These are phyloP conservation scores for Sarcodon sp. DNA, from an alignment of 768 basidiomycete species.

Conservation along the genomic window DNA sequence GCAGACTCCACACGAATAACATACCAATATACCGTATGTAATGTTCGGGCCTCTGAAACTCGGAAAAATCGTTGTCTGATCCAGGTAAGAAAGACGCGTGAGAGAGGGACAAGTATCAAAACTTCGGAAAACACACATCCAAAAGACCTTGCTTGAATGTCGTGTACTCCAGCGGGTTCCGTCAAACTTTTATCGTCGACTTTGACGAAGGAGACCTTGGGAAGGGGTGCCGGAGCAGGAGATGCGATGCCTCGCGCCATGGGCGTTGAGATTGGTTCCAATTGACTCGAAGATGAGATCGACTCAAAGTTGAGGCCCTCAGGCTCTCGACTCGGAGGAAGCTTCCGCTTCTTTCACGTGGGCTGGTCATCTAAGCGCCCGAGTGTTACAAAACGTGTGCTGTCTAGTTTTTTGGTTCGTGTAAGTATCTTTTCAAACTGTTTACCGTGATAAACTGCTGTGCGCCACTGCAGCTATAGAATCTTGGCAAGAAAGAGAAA, in stretches of 20 bases:
- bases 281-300: too few relatives aligned
- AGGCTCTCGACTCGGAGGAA: too few relatives aligned
- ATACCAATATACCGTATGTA: slow-evolving; percentile 87
- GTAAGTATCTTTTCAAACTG: too few relatives aligned
- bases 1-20: neutral
- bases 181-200: slow-evolving; percentile 52
- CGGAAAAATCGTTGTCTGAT: slow-evolving; percentile 50
- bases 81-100: neutral
- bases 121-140: slow-evolving; percentile 45
- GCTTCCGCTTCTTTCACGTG: too few relatives aligned
- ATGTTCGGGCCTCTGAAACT: slow-evolving; percentile 67
- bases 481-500: too few relatives aligned
- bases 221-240: slow-evolving; percentile 29
- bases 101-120: neutral
- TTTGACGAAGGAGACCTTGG: slow-evolving; percentile 56
- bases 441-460: too few relatives aligned
- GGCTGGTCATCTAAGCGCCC: too few relatives aligned
- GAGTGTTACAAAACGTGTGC: too few relatives aligned
- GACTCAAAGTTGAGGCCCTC: too few relatives aligned
- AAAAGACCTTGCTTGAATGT: slow-evolving; percentile 50
- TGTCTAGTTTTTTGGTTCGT: too few relatives aligned
- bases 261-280: too few relatives aligned
- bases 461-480: too few relatives aligned
- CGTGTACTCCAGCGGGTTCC: slow-evolving; percentile 49
- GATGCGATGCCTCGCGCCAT: slow-evolving; percentile 28